Evolutionary conservation across 2,329 filamentous ascomycete species (phyloP).

Genomic region (Purpureocillium takamizusanense): DNA sequence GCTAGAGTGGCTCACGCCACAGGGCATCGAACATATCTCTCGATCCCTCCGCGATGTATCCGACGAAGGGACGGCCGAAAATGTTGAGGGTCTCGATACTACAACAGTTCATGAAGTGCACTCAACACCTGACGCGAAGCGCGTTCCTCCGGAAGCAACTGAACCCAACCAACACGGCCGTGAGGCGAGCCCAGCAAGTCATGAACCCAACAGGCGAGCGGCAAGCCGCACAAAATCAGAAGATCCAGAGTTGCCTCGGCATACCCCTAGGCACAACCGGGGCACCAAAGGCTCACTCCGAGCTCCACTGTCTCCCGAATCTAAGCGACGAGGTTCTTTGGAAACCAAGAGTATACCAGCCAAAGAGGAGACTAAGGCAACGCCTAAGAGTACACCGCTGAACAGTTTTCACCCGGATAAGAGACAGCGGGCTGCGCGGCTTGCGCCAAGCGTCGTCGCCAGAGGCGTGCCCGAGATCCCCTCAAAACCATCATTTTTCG

Average conservation of each 20-base stretch:
- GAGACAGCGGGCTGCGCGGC: constrained; percentile 19
- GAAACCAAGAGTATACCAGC: constrained; percentile 19
- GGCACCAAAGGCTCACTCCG: constrained; percentile 12
- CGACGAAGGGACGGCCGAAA: constrained; percentile 5
- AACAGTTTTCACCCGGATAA: constrained; percentile 25
- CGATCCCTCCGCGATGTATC: constrained; percentile 19
- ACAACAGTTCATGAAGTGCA: background rate
- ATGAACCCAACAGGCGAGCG: no score
- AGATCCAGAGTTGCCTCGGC: no score
- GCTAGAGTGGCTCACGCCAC: constrained; percentile 60
- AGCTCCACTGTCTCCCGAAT: constrained; percentile 15
- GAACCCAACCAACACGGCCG: background rate
- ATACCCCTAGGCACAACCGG: constrained; percentile 5
- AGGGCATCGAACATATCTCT: constrained; percentile 40
- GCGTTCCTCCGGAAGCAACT: background rate
- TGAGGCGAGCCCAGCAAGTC: no score
- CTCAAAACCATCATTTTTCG: constrained; percentile 26
- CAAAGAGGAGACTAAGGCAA: constrained; percentile 19
- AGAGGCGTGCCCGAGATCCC: constrained; percentile 25
- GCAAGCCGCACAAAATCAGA: no score
- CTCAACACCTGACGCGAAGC: background rate
- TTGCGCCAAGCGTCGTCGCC: constrained; percentile 13
- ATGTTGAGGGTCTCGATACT: background rate
- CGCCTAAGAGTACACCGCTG: constrained; percentile 19
- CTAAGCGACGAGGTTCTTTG: constrained; percentile 18